A percentile compares a stretch with the other conserved stretches of the same genome.
Conservation (phyloP, 305 asterid genomes). For the Withania somnifera region DNA sequence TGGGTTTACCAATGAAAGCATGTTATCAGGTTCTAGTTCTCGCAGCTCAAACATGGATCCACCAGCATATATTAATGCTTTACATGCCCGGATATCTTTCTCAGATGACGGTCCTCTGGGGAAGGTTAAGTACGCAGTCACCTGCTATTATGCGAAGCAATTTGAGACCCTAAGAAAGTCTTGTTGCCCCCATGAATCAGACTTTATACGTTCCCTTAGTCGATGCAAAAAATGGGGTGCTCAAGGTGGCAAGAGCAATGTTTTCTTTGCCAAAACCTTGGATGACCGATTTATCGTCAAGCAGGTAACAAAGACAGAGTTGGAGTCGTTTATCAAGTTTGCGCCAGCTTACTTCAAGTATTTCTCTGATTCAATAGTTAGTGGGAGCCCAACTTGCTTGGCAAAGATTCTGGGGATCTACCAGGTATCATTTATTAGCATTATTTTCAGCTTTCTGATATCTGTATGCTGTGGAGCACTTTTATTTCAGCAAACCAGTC, state of each 20-base stretch:
- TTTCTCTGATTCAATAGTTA: conserved; percentile 47
- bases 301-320: conserved; percentile 79
- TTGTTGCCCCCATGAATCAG: conserved; percentile 55
- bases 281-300: conserved; percentile 83
- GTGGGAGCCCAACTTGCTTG: conserved; percentile 79
- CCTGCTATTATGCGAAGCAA: conserved; percentile 68
- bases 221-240: conserved; percentile 97
- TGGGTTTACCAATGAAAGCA: conserved; percentile 37
- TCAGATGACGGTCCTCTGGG: conserved; percentile 61
- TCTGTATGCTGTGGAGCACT: background rate
- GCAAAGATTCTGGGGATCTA: conserved; percentile 87
- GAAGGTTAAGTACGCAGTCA: conserved; percentile 64
- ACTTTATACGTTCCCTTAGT: conserved; percentile 70
- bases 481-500: background rate
- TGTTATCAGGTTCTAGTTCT: conserved; percentile 28
- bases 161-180: conserved; percentile 58
- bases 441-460: conserved; percentile 3
- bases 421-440: conserved; percentile 44
- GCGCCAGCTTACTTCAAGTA: conserved; percentile 74
- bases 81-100: conserved; percentile 54
- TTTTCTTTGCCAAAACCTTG: conserved; percentile 73
- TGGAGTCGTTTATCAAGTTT: conserved; percentile 71
- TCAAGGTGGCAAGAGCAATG: conserved; percentile 90
- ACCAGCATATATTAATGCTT: conserved; percentile 25
- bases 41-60: conserved; percentile 47